phyloP scores from a whole-genome alignment of 2,329 filamentous ascomycete species.

The Dactylellina sp. region DNA sequence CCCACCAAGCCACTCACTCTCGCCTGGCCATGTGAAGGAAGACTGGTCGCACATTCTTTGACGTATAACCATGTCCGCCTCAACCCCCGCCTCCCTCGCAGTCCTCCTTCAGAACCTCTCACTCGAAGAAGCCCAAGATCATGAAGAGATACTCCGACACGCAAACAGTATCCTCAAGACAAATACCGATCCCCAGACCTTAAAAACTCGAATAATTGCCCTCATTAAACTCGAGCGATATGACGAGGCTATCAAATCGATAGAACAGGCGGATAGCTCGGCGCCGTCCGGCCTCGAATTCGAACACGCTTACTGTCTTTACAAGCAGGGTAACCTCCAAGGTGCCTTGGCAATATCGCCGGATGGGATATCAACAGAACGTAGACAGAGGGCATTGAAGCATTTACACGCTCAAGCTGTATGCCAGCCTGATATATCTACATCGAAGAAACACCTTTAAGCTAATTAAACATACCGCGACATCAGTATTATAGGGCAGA shows the following conservation, averaged over 20 bases:
- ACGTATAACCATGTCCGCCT: conserved; percentile 50
- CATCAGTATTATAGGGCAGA: conserved; percentile 76
- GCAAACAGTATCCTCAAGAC: conserved; percentile 73
- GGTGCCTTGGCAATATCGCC: conserved; percentile 70
- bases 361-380: conserved; percentile 51
- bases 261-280: conserved; percentile 72
- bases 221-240: conserved; percentile 85
- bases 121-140: conserved; percentile 67
- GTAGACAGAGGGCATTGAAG: conserved; percentile 64
- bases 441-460: not conserved
- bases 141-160: conserved; percentile 77
- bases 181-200: conserved; percentile 72
- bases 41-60: not conserved
- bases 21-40: conserved; percentile 16
- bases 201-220: conserved; percentile 78
- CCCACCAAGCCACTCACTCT: not conserved
- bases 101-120: conserved; percentile 59
- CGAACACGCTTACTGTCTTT: conserved; percentile 84
- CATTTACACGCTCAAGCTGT: conserved; percentile 70
- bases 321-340: conserved; percentile 78
- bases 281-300: conserved; percentile 74
- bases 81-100: conserved; percentile 59
- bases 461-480: conserved; percentile 7
- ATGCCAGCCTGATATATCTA: conserved; percentile 49
- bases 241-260: conserved; percentile 77